Evolutionary conservation across 2,329 filamentous ascomycete species (phyloP), one percentile per base, ranked within the genome.

Genomic region (Beauveria varroae): DNA sequence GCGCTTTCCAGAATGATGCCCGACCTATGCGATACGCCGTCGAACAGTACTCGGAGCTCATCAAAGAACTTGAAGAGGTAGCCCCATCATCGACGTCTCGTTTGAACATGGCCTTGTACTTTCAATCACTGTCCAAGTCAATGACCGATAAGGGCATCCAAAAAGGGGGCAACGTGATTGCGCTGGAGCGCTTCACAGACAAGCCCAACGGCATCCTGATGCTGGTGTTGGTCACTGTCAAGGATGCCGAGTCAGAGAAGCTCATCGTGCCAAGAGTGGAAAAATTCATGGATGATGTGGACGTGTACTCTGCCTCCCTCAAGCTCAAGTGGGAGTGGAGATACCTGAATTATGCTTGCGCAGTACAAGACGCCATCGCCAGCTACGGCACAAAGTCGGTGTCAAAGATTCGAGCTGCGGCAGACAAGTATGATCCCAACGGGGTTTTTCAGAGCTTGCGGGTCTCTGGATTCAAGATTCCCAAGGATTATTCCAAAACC

Each of bases 181-280:
- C 71, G 1, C 61, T 75, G 9, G 72, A 74, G 10, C 63, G 66
- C 7, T 69, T 68, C 49, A 67, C 67, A 1, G 61, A 64, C 8
- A 65, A 68, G 0, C 67, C 67, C 34, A 69, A 70, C 22, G 71
- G 68, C 3, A 68, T 73, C 26, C 66, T 74, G 66, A 72, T 75
- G 50, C 69, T 74, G 2, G 57, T 71, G 1, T 69, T 67, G 0
- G 66, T 69, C 49, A 70, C 68, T 14, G 64, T 72, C 51, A 66
- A 70, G 61, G 73, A 71, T 16, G 72, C 70, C 1, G 70, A 76
- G 49, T 64, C 68, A 2, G 71, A 73, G 63, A 59, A 65, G 3
- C 69, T 71, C 1, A 73, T 76, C 0, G 68, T 72, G 59, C 74
- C 74, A 59, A 66, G 73, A 1, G 67, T 78, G 6, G 68, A 69